Base-by-base conservation (phyloP, 768 basidiomycete genomes). In the Crassisporium funariophilum region DNA sequence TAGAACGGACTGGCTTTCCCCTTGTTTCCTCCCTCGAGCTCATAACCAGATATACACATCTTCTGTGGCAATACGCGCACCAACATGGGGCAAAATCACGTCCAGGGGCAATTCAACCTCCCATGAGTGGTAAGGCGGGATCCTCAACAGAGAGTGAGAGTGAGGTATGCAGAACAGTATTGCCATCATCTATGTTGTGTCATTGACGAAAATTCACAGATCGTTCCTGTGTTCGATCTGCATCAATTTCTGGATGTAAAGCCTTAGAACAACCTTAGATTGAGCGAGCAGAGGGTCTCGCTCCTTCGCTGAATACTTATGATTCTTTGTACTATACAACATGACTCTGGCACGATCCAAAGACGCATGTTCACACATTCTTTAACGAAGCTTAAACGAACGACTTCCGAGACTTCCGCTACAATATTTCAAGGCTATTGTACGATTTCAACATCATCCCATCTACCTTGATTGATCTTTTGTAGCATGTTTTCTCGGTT, bases 11-110 rank as follows among this genome's bases (percentile, higher is more conserved):
- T 2, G 74, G 74, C 2, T 63, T 71, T 36, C 76, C 79, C 13
- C 62, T 80, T 0, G 70, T 84, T 19, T 87, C 88, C 1, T 69
- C 75, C 24, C 55, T 89, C 17, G 88, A 90, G 56, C 69, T 88
- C 6, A 65, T 74, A 5, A 71, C 82, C n/a, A 78, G 88, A 36
- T 79, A 89, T 57, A 86, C 82, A 2, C 69, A 78, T n/a, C 72
- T 71, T 5, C 52, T 87, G 13, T 87, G 85, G 84, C 69, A 70
- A 6, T 67, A 68, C 38, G 69, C 86, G 36, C 72, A 83, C 52
- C 79, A 81, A 35, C 50, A 71, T 35, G 73, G 69, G 7, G 67
- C 76, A 11, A 77, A 74, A 49, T 58, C 76, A 2, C 75, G 77
- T 0, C 69, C 74, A 13, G 81, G 81, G n/a, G 68, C 74, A 11